Conservation (phyloP, 768 basidiomycete species). For the Mycena olivaceomarginata region DNA sequence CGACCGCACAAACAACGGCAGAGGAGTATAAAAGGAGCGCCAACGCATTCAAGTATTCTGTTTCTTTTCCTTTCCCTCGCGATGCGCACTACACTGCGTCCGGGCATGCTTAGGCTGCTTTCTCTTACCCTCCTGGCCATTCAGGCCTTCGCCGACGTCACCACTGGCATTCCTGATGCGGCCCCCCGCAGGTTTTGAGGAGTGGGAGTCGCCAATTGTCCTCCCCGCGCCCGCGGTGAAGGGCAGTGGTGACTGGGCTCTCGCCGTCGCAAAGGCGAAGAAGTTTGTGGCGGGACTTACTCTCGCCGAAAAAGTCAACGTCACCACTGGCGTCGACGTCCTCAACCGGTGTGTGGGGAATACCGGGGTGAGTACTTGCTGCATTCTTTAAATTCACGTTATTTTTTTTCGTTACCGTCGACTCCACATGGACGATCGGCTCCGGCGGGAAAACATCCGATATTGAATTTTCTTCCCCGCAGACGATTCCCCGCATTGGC, state of each 20-base stretch:
- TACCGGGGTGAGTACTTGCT: slow-evolving; percentile 33
- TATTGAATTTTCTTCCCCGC: slow-evolving; percentile 18
- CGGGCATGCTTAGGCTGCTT: slow-evolving; percentile 4
- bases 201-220: slow-evolving; percentile 37
- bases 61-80: not conserved
- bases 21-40: not conserved
- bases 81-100: not conserved
- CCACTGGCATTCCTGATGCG: slow-evolving; percentile 37
- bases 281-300: slow-evolving; percentile 44
- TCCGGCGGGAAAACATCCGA: not conserved
- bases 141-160: slow-evolving; percentile 22
- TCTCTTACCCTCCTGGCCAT: not conserved
- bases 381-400: not conserved
- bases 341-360: slow-evolving; percentile 48
- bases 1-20: not conserved
- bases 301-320: slow-evolving; percentile 52
- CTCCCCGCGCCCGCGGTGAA: slow-evolving; percentile 28
- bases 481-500: slow-evolving; percentile 51
- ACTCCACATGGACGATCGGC: not conserved
- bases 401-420: too few species aligned
- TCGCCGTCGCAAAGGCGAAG: slow-evolving; percentile 20
- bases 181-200: slow-evolving; percentile 38
- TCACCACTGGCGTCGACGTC: slow-evolving; percentile 52
- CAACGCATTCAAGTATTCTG: not conserved
- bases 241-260: slow-evolving; percentile 27